These are phyloP conservation scores for Rosa persica DNA, from an alignment of 306 rosid genomes.

Conservation along the genomic window DNA sequence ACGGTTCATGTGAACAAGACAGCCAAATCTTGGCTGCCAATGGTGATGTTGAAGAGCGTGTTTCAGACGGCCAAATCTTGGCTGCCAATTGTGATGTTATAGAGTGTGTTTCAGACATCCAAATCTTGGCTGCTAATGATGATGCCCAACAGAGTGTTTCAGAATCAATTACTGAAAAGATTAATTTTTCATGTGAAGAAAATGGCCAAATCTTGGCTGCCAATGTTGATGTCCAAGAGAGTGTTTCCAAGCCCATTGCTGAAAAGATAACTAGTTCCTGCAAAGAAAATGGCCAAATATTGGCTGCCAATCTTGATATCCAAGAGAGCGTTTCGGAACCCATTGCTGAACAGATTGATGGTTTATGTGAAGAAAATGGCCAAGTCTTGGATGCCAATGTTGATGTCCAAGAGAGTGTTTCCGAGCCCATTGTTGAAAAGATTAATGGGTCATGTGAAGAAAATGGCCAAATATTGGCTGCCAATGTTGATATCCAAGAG, in stretches of 20 bases:
- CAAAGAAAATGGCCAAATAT: not conserved
- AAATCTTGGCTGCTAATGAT: not conserved
- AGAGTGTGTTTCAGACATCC: not conserved
- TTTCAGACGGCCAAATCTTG: not conserved
- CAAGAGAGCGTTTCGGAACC: not conserved
- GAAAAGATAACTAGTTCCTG: not conserved
- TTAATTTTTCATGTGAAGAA: not conserved
- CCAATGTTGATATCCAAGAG: not conserved
- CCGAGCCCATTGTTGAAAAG: not conserved
- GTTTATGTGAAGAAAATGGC: conserved; percentile 1
- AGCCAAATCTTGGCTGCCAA: not conserved
- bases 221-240: not conserved
- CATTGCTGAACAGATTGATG: not conserved
- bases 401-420: not conserved
- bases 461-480: not conserved
- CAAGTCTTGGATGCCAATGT: not conserved
- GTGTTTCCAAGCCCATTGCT: not conserved
- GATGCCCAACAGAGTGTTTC: not conserved
- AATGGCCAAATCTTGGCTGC: not conserved
- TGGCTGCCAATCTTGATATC: not conserved
- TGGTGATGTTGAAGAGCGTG: not conserved
- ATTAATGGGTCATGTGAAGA: not conserved
- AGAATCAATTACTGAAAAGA: not conserved
- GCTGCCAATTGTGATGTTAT: not conserved
- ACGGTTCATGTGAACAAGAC: not conserved